A percentile compares a stretch with the other conserved stretches of the same genome.
These are phyloP conservation scores for Rhodosporidiobolus sp. DNA, from an alignment of 768 basidiomycete species.

Conservation along the genomic window DNA sequence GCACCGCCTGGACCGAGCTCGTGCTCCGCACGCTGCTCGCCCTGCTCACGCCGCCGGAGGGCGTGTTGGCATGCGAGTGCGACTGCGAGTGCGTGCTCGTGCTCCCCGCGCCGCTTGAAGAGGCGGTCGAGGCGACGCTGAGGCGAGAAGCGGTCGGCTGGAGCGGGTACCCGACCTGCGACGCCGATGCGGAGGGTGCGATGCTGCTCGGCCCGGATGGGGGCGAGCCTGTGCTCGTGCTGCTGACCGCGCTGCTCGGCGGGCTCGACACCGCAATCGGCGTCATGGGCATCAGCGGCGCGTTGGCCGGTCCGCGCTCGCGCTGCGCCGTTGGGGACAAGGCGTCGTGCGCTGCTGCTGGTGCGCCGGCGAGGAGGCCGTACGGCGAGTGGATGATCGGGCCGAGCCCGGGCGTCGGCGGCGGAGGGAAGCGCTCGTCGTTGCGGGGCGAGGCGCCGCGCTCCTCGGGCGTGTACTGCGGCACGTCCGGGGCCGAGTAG, in stretches of 20 bases:
- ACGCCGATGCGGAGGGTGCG: not conserved
- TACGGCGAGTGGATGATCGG: not conserved
- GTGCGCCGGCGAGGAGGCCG: not conserved
- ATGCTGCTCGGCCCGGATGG: not conserved
- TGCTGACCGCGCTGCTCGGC: too few species aligned
- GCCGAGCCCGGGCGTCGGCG: slow-evolving; percentile 2
- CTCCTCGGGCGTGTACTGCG: slow-evolving; percentile 6
- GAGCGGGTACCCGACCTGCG: not conserved
- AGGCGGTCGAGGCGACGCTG: not conserved
- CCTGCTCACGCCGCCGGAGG: slow-evolving; percentile 23
- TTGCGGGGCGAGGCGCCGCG: not conserved
- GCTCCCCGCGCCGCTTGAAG: not conserved
- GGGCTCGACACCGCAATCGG: not conserved
- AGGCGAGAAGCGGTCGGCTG: not conserved
- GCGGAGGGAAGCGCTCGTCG: not conserved
- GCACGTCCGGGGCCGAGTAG: slow-evolving; percentile 7
- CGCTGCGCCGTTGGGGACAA: too few species aligned
- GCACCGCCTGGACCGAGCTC: slow-evolving; percentile 37
- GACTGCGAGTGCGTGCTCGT: too few species aligned
- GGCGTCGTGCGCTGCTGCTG: not conserved
- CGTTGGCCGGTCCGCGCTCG: not conserved
- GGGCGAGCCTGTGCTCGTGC: not conserved
- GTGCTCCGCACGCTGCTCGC: slow-evolving; percentile 24
- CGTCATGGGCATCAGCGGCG: not conserved
- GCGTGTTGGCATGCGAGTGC: slow-evolving; percentile 6